phyloP scores from a whole-genome alignment of 2,329 filamentous ascomycete genomes.

The Fusarium armeniacum region DNA sequence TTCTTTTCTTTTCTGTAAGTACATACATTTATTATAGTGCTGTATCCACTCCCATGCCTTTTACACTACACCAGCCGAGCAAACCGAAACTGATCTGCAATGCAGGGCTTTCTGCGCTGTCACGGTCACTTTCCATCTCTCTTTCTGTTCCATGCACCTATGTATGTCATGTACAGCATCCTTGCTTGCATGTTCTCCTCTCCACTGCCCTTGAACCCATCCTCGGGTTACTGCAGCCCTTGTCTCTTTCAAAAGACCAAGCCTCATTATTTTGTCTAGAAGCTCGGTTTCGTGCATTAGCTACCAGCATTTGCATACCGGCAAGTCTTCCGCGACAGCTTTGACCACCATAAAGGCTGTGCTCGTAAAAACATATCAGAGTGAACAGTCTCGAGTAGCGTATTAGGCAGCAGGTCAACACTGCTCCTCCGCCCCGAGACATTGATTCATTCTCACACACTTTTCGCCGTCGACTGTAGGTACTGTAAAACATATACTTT shows the following conservation, averaged over 20 bases:
- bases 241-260: constrained; percentile 3
- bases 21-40: background rate
- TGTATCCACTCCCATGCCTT: constrained; percentile 11
- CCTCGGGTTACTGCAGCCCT: constrained; percentile 26
- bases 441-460: constrained; percentile 11
- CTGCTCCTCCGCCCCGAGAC: constrained; percentile 9
- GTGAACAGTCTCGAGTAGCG: background rate
- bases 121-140: background rate
- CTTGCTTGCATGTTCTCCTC: constrained; percentile 6
- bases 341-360: constrained; percentile 31
- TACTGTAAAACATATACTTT: constrained; percentile 10
- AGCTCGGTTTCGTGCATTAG: constrained; percentile 38
- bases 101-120: constrained; percentile 28
- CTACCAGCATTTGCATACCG: constrained; percentile 16
- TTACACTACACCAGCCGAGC: constrained; percentile 30
- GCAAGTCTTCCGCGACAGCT: constrained; percentile 33
- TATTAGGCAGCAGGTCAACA: constrained; percentile 23
- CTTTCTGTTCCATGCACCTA: constrained; percentile 1
- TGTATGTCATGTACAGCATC: background rate
- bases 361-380: constrained; percentile 18
- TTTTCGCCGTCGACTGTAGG: background rate
- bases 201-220: constrained; percentile 25
- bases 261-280: constrained; percentile 27
- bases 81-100: constrained; percentile 35
- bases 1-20: background rate